A percentile compares a stretch with the other conserved stretches of the same genome.
Conservation (phyloP, 2,329 filamentous ascomycete species). For the Lachnellula hyalina region DNA sequence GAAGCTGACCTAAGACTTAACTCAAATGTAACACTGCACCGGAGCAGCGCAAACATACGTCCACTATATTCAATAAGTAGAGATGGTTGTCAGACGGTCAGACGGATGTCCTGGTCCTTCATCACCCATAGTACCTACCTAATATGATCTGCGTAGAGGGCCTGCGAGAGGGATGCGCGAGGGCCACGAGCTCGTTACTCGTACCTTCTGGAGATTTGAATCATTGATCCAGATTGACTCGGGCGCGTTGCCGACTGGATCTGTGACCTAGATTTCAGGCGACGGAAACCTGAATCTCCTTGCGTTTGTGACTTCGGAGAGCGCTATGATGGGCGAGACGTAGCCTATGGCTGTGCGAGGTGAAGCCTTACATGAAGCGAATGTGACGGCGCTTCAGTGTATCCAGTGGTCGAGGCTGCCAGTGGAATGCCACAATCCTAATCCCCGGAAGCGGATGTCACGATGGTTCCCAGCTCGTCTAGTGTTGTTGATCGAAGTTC, state of each 20-base stretch:
- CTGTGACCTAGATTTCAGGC: constrained; percentile 7
- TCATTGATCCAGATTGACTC: not conserved
- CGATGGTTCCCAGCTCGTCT: not conserved
- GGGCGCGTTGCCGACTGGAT: not conserved
- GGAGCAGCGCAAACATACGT: constrained; percentile 12
- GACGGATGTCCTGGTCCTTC: not conserved
- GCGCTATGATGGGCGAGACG: constrained; percentile 3
- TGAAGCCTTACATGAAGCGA: constrained; percentile 1
- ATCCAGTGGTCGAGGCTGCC: not conserved
- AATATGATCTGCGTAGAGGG: constrained; percentile 2
- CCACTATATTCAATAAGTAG: not conserved
- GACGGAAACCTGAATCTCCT: constrained; percentile 13
- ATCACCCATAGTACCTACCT: not conserved
- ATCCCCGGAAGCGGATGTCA: not conserved
- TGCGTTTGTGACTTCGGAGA: constrained; percentile 9
- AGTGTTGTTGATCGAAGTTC: no score
- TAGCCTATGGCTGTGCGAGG: constrained; percentile 7
- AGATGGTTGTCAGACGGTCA: constrained; percentile 2
- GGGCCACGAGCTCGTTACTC: constrained; percentile 5
- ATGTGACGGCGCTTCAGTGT: not conserved
- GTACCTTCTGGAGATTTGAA: not conserved
- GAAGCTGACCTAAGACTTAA: constrained; percentile 18
- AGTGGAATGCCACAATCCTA: not conserved
- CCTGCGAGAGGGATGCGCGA: not conserved
- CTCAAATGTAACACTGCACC: constrained; percentile 11